Evolutionary conservation across 768 basidiomycete species (phyloP), one percentile per base, ranked within the genome.

Genomic region (Butyriboletus loyo): DNA sequence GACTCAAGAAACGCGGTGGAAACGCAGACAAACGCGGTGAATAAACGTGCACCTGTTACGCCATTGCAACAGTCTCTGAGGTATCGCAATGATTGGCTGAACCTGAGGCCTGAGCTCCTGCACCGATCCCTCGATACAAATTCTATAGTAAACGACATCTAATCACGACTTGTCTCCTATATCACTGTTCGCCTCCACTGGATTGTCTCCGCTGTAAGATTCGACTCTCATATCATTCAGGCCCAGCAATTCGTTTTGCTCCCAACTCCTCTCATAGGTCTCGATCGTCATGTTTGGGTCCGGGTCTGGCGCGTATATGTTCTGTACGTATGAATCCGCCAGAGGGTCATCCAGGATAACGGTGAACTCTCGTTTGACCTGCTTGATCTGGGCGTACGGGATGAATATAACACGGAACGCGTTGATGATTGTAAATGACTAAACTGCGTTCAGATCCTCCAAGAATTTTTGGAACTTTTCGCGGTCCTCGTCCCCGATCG

Each of bases 241-340:
- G 5, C 96, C 97, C 14, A 98, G 76, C 45, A 93, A 92, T 66
- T 98, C 97, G 61, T 99, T 94, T 75, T 99, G 93, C 39, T 92
- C 82, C 75, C 81, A 89, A 4, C 84, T 83, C 44, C 97, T 77
- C 36, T 94, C 89, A 64, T 98, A 99, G 50, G 70, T 66, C 66
- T 88, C 90, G 46, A 89, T 79, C 28, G 69, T 76, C 89, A 99
- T 92, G 63, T 94, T 93, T 1, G 96, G 96, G 65, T 98, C 96
- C 0, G 90, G 85, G 65, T 99, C 96, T 5, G 97, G 97, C 0
- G 97, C 96, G 66, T 96, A 98, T n/a, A 95, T 62, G 67, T 93
- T 97, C 68, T 99, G 97, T 40, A 99, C 75, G 65, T 98, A 95
- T 3, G 92, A 95, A 69, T 98, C 98, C 14, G 92, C 87, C 19